phyloP scores from a whole-genome alignment of 495 filamentous ascomycete species.

The Pseudevernia furfuracea region DNA sequence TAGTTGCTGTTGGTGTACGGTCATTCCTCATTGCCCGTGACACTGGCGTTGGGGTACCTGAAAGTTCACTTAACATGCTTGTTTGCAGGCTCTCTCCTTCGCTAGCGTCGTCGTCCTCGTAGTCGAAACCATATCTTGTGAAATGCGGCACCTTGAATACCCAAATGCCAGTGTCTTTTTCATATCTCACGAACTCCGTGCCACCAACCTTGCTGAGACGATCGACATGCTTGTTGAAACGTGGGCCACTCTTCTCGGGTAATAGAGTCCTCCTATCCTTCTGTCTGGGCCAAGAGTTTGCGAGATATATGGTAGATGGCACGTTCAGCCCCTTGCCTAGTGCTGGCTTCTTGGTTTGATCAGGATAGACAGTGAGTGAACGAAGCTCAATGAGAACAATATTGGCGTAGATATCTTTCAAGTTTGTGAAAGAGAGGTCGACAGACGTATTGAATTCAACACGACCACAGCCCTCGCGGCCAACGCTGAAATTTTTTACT shows the following conservation, averaged over 20 bases:
- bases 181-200: conserved; percentile 74
- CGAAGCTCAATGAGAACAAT: conserved; percentile 69
- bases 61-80: conserved; percentile 51
- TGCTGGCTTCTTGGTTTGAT: conserved; percentile 63
- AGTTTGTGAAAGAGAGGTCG: conserved; percentile 62
- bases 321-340: conserved; percentile 85
- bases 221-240: conserved; percentile 72
- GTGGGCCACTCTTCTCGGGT: conserved; percentile 46
- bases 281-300: conserved; percentile 83
- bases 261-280: conserved; percentile 49
- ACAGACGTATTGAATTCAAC: conserved; percentile 75
- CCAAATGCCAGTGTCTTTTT: conserved; percentile 74
- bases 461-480: conserved; percentile 68
- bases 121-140: conserved; percentile 88
- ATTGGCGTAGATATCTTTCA: conserved; percentile 62
- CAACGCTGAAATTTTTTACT: conserved; percentile 66
- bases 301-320: conserved; percentile 71
- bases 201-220: conserved; percentile 67
- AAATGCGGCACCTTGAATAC: conserved; percentile 88
- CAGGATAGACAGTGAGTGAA: conserved; percentile 78
- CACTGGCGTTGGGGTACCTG: conserved; percentile 53
- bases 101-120: conserved; percentile 69
- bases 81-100: conserved; percentile 44
- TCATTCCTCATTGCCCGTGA: conserved; percentile 31
- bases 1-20: conserved; percentile 29